These are phyloP conservation scores for Pleurozium schreberi DNA, from an alignment of 225 moss, liverwort and hornwort species.

Conservation along the genomic window DNA sequence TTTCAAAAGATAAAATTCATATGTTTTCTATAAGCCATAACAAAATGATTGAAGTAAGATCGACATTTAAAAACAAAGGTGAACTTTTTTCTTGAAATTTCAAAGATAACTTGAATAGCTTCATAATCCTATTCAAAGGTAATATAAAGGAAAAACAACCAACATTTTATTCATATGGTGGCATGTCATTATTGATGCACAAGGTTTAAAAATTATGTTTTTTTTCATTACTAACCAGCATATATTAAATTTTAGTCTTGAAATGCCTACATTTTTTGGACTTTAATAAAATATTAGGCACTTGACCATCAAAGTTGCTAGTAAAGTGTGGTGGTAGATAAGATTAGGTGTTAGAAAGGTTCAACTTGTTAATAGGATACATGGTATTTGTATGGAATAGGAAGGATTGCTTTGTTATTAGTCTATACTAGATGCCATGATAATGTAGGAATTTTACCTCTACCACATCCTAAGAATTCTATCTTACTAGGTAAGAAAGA, in stretches of 20 bases:
- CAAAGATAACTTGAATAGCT: not conserved
- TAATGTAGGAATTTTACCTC: not conserved
- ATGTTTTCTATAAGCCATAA: no score
- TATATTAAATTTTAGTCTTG: no score
- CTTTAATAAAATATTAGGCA: no score
- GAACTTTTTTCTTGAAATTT: not conserved
- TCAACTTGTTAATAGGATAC: not conserved
- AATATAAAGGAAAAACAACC: no score
- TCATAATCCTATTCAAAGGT: not conserved
- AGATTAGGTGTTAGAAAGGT: not conserved
- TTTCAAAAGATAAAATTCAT: accelerated
- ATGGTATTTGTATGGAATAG: not conserved
- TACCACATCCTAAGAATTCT: not conserved
- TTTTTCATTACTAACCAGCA: not conserved
- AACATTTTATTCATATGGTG: not conserved
- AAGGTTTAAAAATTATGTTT: not conserved
- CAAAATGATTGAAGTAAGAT: not conserved
- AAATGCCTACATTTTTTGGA: no score
- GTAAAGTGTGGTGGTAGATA: not conserved
- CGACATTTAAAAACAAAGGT: not conserved
- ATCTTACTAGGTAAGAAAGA: not conserved
- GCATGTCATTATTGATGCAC: not conserved
- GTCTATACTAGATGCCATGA: not conserved
- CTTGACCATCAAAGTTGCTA: no score
- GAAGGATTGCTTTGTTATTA: not conserved